Conservation (phyloP, 768 basidiomycete genomes). For the Lyophyllum semitale region DNA sequence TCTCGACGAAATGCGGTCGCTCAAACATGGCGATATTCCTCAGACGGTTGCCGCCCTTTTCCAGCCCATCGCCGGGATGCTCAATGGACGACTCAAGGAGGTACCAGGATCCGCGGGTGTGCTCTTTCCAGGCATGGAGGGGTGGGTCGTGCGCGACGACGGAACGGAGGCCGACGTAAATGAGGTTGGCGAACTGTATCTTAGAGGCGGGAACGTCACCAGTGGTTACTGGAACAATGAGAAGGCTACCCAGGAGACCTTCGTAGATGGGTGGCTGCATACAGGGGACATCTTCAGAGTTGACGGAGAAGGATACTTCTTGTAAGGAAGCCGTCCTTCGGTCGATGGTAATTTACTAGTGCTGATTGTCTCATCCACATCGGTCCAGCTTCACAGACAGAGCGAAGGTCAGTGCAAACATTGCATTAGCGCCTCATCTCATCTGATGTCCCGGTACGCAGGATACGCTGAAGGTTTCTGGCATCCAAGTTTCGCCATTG, state of each 20-base stretch:
- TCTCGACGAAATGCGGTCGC: no score
- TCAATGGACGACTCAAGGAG: constrained; percentile 42
- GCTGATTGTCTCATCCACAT: not conserved
- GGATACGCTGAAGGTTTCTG: constrained; percentile 83
- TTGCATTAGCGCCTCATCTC: not conserved
- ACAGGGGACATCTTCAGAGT: constrained; percentile 75
- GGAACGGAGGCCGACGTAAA: constrained; percentile 49
- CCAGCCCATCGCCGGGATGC: constrained; percentile 45
- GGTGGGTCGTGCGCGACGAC: constrained; percentile 52
- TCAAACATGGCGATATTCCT: not conserved
- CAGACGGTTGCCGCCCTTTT: constrained; percentile 58
- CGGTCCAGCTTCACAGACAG: constrained; percentile 67
- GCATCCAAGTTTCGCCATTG: constrained; percentile 76
- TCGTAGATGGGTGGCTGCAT: constrained; percentile 70
- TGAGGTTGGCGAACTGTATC: constrained; percentile 66
- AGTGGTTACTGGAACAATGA: constrained; percentile 76
- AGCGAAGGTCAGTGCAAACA: constrained; percentile 54
- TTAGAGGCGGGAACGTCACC: constrained; percentile 56
- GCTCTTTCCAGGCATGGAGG: constrained; percentile 61
- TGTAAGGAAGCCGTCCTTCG: constrained; percentile 40
- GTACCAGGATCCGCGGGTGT: constrained; percentile 54
- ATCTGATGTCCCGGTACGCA: constrained; percentile 26
- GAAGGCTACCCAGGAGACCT: constrained; percentile 65
- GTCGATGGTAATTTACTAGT: not conserved
- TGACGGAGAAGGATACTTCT: constrained; percentile 63